Evolutionary conservation across 2,329 filamentous ascomycete genomes (phyloP), one percentile per base, ranked within the genome.

Genomic region (Monosporascus sp.): DNA sequence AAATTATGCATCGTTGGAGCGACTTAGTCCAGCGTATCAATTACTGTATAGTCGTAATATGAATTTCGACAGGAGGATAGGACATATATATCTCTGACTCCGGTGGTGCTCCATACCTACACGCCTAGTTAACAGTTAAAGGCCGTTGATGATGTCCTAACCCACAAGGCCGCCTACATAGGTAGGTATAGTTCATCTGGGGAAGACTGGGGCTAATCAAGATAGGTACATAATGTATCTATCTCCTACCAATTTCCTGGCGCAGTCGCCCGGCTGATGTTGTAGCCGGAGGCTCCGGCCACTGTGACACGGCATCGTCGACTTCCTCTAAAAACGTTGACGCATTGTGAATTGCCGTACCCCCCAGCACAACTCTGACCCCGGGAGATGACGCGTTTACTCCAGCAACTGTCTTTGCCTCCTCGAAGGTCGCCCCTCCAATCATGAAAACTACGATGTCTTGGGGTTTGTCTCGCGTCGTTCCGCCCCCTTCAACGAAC

Each of bases 401-500:
- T 60, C 92, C 85, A n/a, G 94, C 90, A 39, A 97, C 84, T 79
- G 90, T 91, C 75, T 96, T 97, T 6, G 94, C 92, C 70, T 99
- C 94, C 70, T 99, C 94, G 65, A 97, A 99, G 0, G 94, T 99
- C 18, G 88, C 85, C 3, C 94, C 94, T 6, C 94, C 94, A 24
- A 97, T 79, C 65, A 99, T 92, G 67, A 99, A 99, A 7, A 99
- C 83, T 44, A 99, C 83, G 41, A 99, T 88, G 67, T 99, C 95
- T 68, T 99, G 94, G 4, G 94, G 94, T 69, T 97, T 97, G 66
- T 99, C 95, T 57, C 88, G 83, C 11, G 91, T 97, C 14, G 89
- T 84, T 2, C 89, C 88, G 17, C 88, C 87, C 6, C 90, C 90
- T 61, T 97, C 94, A 5, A 97, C 82, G 66, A 97, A 99, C 0